Evolutionary conservation across 2,329 filamentous ascomycete species (phyloP), one percentile per base, ranked within the genome.

Genomic region (Venturia carpophila): DNA sequence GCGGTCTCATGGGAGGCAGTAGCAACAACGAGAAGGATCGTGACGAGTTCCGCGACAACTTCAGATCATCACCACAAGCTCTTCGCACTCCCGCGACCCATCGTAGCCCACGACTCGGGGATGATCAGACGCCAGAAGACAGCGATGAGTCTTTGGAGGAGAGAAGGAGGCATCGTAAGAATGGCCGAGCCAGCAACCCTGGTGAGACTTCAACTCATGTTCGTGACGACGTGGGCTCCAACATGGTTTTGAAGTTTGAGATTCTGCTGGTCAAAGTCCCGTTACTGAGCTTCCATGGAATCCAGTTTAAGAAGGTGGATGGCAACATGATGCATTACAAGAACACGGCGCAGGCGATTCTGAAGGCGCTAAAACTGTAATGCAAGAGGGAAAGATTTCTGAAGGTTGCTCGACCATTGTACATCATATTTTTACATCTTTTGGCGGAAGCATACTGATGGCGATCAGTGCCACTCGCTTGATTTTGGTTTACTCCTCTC

Each of bases 261-360:
- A 96, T 97, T 68, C 87, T 97, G 70, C 94, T 99, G 70, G 94
- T 99, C 74, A 99, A 99, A 78, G 92, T 99, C 34, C 94, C 94
- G 15, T 80, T 99, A 63, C 86, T 99, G 67, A 92, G 89, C 52
- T 79, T 99, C 66, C 93, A 99, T 73, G 94, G 94, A 61, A 92
- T 99, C 67, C 94, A 97, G 75, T 99, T 99, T 80, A 99, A 99
- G 82, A 92, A 94, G 74, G 88, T 97, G 70, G 86, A 90, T 66
- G 93, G 94, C 95, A 67, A 97, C 94, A 66, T 97, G 93, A 67
- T 67, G 92, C 92, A 97, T 76, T 99, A 96, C 79, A 96, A 97
- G 80, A 93, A 91, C 73, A 95, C 97, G 92, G 94, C 94, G 43
- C 92, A 96, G 76, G 92, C 92, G 71, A 97, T 99, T 71, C 80